Evolutionary conservation across 2,329 filamentous ascomycete species (phyloP).

Genomic region (Pezicula neosporulosa): DNA sequence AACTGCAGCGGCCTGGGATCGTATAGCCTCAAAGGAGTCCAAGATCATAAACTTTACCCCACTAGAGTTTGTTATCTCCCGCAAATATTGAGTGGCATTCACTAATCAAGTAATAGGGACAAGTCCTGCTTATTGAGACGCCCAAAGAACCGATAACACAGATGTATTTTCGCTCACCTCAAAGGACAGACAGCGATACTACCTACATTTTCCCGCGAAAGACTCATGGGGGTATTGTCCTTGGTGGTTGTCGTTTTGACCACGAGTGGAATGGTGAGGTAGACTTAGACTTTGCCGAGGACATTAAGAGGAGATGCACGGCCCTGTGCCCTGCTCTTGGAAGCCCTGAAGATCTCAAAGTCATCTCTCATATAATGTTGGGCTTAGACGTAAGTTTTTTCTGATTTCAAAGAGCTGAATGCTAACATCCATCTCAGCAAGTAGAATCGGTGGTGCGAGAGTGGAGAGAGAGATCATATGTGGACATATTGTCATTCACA

Average conservation of each 20-base stretch:
- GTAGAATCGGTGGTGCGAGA: constrained; percentile 18
- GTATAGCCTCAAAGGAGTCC: constrained; percentile 9
- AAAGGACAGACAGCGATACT: background rate
- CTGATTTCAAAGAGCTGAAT: background rate
- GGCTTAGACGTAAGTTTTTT: constrained; percentile 43
- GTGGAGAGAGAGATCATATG: constrained; percentile 24
- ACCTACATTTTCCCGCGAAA: background rate
- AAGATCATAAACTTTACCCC: constrained; percentile 15
- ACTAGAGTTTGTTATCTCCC: background rate
- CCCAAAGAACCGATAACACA: background rate
- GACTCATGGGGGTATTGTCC: background rate
- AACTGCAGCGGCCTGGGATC: constrained; percentile 14
- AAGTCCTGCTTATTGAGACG: background rate
- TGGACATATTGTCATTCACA: constrained; percentile 28
- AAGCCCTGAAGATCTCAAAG: constrained; percentile 55
- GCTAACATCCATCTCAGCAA: background rate
- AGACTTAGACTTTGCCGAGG: constrained; percentile 55
- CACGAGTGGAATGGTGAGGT: constrained; percentile 56
- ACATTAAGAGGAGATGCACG: constrained; percentile 61
- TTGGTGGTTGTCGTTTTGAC: constrained; percentile 47
- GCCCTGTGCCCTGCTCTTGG: constrained; percentile 49
- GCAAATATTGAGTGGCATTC: too few relatives aligned
- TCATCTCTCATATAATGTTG: constrained; percentile 63
- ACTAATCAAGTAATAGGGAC: too few relatives aligned
- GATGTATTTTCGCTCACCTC: background rate